Evolutionary conservation across 23 red algal species (phyloP).

Genomic region (Gracilariopsis chorda): DNA sequence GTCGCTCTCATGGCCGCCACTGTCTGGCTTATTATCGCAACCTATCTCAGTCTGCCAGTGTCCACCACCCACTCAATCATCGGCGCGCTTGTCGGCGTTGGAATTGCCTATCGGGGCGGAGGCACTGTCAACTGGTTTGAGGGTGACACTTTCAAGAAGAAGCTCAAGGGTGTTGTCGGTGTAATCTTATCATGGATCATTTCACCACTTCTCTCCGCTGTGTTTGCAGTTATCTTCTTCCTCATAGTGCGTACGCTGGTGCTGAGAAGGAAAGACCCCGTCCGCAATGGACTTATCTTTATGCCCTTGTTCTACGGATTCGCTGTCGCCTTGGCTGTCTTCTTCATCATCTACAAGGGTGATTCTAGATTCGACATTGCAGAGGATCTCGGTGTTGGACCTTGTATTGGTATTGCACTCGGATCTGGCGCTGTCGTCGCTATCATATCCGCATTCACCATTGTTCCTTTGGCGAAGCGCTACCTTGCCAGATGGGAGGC

Average conservation of each 20-base stretch:
- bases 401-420: conserved; percentile 38
- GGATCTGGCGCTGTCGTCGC: conserved; percentile 29
- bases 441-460: conserved; percentile 29
- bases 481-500: conserved; percentile 51
- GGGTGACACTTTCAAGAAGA: background rate
- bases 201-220: conserved; percentile 52
- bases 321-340: conserved; percentile 46
- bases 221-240: conserved; percentile 58
- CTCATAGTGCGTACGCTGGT: conserved; percentile 53
- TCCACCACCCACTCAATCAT: conserved; percentile 91
- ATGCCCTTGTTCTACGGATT: conserved; percentile 66
- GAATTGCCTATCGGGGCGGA: conserved; percentile 43
- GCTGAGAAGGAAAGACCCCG: conserved; percentile 34
- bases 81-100: conserved; percentile 67
- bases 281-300: conserved; percentile 57
- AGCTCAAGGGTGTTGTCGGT: conserved; percentile 65
- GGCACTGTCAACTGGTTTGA: conserved; percentile 53
- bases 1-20: conserved; percentile 59
- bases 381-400: conserved; percentile 16
- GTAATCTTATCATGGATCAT: conserved; percentile 63
- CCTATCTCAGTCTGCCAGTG: conserved; percentile 79
- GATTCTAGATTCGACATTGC: conserved; percentile 1
- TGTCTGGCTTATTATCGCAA: conserved; percentile 81
- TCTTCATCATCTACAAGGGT: conserved; percentile 78
- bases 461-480: conserved; percentile 33